Evolutionary conservation across 495 filamentous ascomycete species (phyloP).

Genomic region (Jackrogersella minutella): DNA sequence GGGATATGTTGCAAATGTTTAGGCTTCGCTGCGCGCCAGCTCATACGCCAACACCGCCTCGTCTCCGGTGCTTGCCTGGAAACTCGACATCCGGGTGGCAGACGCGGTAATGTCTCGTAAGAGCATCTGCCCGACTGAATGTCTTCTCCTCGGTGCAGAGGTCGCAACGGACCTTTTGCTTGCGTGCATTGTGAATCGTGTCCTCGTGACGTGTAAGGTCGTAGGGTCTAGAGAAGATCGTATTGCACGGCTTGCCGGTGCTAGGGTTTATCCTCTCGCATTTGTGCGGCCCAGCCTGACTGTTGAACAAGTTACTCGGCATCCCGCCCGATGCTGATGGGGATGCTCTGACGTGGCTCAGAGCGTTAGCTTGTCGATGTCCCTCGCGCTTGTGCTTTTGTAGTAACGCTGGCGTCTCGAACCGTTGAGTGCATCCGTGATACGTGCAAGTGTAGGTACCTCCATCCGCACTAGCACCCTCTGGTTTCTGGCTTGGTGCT

Average conservation of each 20-base stretch:
- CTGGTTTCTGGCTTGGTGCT: constrained; percentile 59
- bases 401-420: constrained; percentile 83
- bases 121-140: constrained; percentile 88
- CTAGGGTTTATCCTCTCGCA: constrained; percentile 94
- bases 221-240: constrained; percentile 95
- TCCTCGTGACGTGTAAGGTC: constrained; percentile 97
- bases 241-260: constrained; percentile 96
- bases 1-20: constrained; percentile 1
- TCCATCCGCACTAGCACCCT: constrained; percentile 72
- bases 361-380: constrained; percentile 71
- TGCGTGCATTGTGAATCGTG: constrained; percentile 93
- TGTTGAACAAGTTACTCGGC: constrained; percentile 60
- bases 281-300: constrained; percentile 86
- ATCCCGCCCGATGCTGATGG: constrained; percentile 14
- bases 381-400: constrained; percentile 96
- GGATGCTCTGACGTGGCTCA: constrained; percentile 44
- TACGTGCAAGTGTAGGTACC: constrained; percentile 97
- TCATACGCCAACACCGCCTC: constrained; percentile 45
- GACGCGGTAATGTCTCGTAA: constrained; percentile 91
- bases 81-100: constrained; percentile 88
- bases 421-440: constrained; percentile 86
- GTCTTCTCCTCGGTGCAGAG: constrained; percentile 98
- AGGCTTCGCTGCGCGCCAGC: constrained; percentile 19
- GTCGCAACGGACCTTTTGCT: constrained; percentile 95
- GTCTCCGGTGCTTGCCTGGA: constrained; percentile 68